Evolutionary conservation across 257 asterid species (phyloP).

Genomic region (Catharanthus roseus): DNA sequence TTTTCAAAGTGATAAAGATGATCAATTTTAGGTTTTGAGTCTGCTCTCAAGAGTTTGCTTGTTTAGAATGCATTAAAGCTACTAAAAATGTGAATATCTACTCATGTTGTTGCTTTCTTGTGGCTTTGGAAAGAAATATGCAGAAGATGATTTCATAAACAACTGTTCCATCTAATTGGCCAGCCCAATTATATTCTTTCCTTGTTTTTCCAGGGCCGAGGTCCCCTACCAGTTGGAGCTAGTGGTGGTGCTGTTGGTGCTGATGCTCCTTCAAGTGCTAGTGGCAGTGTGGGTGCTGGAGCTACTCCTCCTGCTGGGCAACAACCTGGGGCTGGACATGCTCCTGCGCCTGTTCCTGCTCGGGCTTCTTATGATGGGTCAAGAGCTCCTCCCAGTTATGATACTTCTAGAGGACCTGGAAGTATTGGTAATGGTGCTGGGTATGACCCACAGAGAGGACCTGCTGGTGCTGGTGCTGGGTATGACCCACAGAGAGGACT

Average conservation of each 20-base stretch:
- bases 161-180: background rate
- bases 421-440: constrained; percentile 35
- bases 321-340: constrained; percentile 32
- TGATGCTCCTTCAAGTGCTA: constrained; percentile 21
- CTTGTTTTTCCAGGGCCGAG: constrained; percentile 44
- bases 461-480: constrained; percentile 32
- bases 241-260: constrained; percentile 36
- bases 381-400: constrained; percentile 42
- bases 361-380: constrained; percentile 41
- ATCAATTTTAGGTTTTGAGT: background rate
- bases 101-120: background rate
- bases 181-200: constrained; percentile 12
- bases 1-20: background rate
- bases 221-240: constrained; percentile 38
- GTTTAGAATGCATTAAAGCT: background rate
- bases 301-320: constrained; percentile 45
- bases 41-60: background rate
- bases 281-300: constrained; percentile 24
- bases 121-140: background rate
- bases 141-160: background rate
- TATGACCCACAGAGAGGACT: constrained; percentile 42
- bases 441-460: constrained; percentile 36
- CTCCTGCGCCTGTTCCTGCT: constrained; percentile 15
- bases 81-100: background rate
- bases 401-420: constrained; percentile 35